Base-by-base conservation (phyloP, 768 basidiomycete species). In the Trametes cingulata region DNA sequence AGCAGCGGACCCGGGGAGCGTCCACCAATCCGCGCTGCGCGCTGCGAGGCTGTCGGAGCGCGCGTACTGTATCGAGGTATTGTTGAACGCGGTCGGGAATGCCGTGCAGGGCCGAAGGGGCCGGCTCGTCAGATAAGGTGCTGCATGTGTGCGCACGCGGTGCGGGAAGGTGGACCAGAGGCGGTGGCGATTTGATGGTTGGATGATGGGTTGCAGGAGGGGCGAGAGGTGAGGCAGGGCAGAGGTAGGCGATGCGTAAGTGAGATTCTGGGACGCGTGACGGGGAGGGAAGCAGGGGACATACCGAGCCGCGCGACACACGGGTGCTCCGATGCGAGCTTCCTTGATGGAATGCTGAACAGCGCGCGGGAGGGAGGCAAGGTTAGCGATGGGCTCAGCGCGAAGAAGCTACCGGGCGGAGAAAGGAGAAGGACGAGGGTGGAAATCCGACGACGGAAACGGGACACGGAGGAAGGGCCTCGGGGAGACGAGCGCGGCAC, bases 51-150 rank as follows among this genome's bases (percentile, higher is more conserved):
- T 58, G 56, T 66, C 58, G 2, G 61, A 45, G 6, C 47, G 67
- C 53, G 78, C 71, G 67, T 75, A 84, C 71, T 90, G 88, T 0
- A 86, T 74, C 14, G 86, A 77, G 33, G 80, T 82, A 69, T 81
- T 87, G 68, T 84, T 88, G 76, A 91, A 91, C 17, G 88, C 87
- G 19, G 82, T 80, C 19, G 85, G 80, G 74, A 79, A 84, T 6
- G 72, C 59, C 22, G 62, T 60, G n/a, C 80, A 82, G 37, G 72
- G 62, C 62, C 85, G 86, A 50, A 91, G 75, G 14, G 80, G 72
- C 10, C 69, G 72, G 65, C 73, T 78, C 43, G 76, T 73, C 47
- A 89, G 68, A 58, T 78, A 69, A 36, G 82, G 82, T 10, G 76
- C 86, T 89, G 63, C 46, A 56, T 58, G 64, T 43, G 60, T 17